A percentile compares a stretch with the other conserved stretches of the same genome.
Conservation (phyloP, 495 filamentous ascomycete genomes). For the Glutinoglossum americanum region DNA sequence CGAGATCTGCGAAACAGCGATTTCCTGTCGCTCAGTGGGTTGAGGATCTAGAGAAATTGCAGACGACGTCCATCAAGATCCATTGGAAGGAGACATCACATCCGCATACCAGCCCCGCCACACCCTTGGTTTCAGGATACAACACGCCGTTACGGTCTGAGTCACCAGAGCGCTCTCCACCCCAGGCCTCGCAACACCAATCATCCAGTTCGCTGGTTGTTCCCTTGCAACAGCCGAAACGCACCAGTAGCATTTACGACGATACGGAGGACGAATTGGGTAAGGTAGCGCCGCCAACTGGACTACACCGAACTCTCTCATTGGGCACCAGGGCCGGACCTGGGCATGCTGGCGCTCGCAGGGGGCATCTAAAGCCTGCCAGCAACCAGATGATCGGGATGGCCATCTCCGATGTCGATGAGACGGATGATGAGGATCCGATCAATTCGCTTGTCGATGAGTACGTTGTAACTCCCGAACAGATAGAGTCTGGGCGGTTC, state of each 20-base stretch:
- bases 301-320: background rate
- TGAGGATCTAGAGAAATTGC: constrained; percentile 19
- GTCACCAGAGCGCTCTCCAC: background rate
- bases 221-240: constrained; percentile 20
- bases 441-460: background rate
- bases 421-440: background rate
- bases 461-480: background rate
- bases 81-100: constrained; percentile 11
- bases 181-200: background rate
- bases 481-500: background rate
- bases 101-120: background rate
- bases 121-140: background rate
- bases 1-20: constrained; percentile 52
- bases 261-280: background rate
- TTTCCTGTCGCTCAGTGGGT: constrained; percentile 38
- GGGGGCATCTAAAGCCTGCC: background rate
- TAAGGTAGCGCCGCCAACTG: background rate
- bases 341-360: background rate
- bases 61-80: constrained; percentile 17
- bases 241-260: constrained; percentile 16
- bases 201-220: background rate
- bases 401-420: background rate
- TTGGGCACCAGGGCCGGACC: background rate
- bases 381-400: background rate
- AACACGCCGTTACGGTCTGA: background rate